Evolutionary conservation across 2,329 filamentous ascomycete species (phyloP), one percentile per base, ranked within the genome.

Genomic region (Ophiocordyceps camponoti-saundersi): DNA sequence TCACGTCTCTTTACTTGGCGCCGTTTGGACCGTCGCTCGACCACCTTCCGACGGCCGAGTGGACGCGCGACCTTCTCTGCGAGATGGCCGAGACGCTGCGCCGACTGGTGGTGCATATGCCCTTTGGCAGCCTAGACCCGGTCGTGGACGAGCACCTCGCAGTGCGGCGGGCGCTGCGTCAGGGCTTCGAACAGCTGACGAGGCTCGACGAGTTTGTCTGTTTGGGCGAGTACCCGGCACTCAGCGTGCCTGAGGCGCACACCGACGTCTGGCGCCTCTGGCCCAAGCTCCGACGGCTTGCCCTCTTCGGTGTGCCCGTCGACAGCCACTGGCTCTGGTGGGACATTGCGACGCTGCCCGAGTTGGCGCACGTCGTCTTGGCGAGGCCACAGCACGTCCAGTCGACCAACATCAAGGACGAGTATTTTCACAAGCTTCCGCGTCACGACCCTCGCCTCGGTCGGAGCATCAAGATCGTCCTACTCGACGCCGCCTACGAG

Each of bases 191-290:
- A 51, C 55, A 61, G 43, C 61, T 74, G 0, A 56, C 61, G 39
- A 56, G 52, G 30, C 57, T 75, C 10, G 66, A 73, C 48, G 68
- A 73, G 51, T 69, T 74, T 47, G 65, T 67, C 41, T 69, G 65
- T 52, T 59, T 71, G 20, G 61, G 60, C 8, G 68, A 72, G 45
- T 70, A 72, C 50, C 62, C 70, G 6, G 61, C 59, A n/a, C 53
- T 72, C 47, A 59, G 57, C 44, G 50, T 62, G 26, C 49, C 55
- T 1, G 56, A 61, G 30, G 57, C 58, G 22, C 52, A 59, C 18
- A 59, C 60, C 11, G 61, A 65, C 45, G 53, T 69, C 3, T 72
- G 69, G 70, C 57, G 57, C 32, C 47, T 61, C 11, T 72, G 68
- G 66, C 63, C 62, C 8, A 58, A 61, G 5, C 57, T 73, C 22